Evolutionary conservation across 257 asterid species (phyloP).

Genomic region (Solanum appendiculatum): DNA sequence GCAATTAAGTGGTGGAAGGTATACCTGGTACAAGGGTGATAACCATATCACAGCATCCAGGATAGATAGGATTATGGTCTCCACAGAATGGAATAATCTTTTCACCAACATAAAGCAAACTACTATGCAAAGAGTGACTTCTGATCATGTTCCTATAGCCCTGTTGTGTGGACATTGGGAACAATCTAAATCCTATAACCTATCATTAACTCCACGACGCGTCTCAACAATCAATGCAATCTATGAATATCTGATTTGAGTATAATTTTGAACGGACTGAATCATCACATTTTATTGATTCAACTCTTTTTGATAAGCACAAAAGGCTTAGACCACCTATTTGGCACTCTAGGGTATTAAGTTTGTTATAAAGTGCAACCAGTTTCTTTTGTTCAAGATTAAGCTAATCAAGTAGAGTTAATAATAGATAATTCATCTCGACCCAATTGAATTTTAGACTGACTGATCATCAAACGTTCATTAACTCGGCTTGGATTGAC

Average conservation of each 20-base stretch:
- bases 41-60: no score
- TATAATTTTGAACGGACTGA: not conserved
- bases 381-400: not conserved
- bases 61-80: no score
- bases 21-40: no score
- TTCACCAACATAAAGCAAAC: no score
- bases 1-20: no score
- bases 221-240: not conserved
- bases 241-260: not conserved
- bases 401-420: not conserved
- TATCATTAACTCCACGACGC: not conserved
- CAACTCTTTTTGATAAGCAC: not conserved
- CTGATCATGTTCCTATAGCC: no score
- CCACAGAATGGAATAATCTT: no score
- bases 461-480: not conserved
- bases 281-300: not conserved
- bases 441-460: not conserved
- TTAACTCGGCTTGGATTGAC: not conserved
- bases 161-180: no score
- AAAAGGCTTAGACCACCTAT: not conserved
- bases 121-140: no score
- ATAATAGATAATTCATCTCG: not conserved
- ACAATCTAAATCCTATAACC: no score
- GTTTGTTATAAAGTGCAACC: not conserved
- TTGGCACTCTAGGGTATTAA: not conserved